Evolutionary conservation across 1,139 yeast genomes (phyloP), one percentile per base, ranked within the genome.

Genomic region (Saccharomyces hybrid): DNA sequence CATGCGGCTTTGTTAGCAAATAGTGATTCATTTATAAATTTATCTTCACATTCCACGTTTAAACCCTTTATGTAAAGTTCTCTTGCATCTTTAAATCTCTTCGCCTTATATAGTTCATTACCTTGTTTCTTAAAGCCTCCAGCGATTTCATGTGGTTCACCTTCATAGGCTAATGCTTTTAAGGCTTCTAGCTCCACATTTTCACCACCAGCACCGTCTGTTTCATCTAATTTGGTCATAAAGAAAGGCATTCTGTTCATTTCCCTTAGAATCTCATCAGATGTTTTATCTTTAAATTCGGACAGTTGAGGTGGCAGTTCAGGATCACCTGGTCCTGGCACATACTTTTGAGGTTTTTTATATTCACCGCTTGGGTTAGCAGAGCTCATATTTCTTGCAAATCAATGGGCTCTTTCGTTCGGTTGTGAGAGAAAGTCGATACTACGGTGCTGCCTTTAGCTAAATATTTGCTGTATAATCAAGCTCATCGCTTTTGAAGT

Each of bases 111-210:
- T 58, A 88, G 81, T 25, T 89, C 97, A 67, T 95, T 93, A 9
- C 99, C 99, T 68, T 93, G 98, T 59, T 81, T 84, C 62, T 90
- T 90, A 75, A 91, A 93, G 65, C 90, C 90, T 31, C 81, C 78
- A 2, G 98, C 98, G 49, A 91, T 76, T 65, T 93, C 99, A 63
- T 86, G 83, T 0, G 98, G 97, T 58, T 89, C 96, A 38, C 99
- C 99, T 52, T 93, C 99, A 67, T 88, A 91, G 0, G 96, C 97
- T 64, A 95, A 76, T 11, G 97, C 93, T 66, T 84, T 85, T 58
- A 93, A 77, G 0, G 99, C 99, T 67, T 93, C 98, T 25, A 95
- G 73, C 53, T 82, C 84, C 5, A 77, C 67, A 64, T 88, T 89
- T 49, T 83, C 86, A 38, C 91, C 95, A 41, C 86, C 88, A 7